These are phyloP conservation scores for Domatiomyces globalis DNA, from an alignment of 2,329 filamentous ascomycete species.

Conservation along the genomic window DNA sequence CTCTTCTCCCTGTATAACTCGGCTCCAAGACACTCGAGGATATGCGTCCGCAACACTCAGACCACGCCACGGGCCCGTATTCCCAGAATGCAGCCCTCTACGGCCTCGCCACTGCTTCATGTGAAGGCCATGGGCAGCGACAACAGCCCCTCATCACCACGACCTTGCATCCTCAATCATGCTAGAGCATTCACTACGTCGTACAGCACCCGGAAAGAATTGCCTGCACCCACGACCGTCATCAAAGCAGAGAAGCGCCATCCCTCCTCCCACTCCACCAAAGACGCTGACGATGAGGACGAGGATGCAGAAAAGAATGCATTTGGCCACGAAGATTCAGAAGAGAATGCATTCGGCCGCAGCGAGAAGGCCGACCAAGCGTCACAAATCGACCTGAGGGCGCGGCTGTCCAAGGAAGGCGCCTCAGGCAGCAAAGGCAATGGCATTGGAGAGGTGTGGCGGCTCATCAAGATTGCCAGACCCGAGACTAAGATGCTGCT, in stretches of 20 bases:
- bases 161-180: not conserved
- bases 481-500: conserved; percentile 68
- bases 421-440: conserved; percentile 37
- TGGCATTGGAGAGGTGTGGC: conserved; percentile 63
- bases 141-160: not conserved
- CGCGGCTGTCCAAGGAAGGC: conserved; percentile 73
- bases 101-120: not conserved
- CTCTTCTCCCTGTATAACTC: conserved; percentile 17
- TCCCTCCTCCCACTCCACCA: conserved; percentile 22
- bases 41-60: conserved; percentile 3
- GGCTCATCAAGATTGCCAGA: conserved; percentile 74
- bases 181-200: not conserved
- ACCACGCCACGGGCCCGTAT: not conserved
- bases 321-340: not conserved
- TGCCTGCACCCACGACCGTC: conserved; percentile 8
- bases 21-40: conserved; percentile 17
- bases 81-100: not conserved
- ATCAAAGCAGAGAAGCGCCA: conserved; percentile 11
- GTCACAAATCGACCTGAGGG: conserved; percentile 76
- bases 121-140: not conserved
- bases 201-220: not conserved
- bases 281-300: conserved; percentile 35
- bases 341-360: conserved; percentile 40
- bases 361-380: conserved; percentile 78
- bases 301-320: conserved; percentile 35